These are phyloP conservation scores for Umbelopsis sp. DNA, from an alignment of 371 early-diverging fungal species.

Conservation along the genomic window DNA sequence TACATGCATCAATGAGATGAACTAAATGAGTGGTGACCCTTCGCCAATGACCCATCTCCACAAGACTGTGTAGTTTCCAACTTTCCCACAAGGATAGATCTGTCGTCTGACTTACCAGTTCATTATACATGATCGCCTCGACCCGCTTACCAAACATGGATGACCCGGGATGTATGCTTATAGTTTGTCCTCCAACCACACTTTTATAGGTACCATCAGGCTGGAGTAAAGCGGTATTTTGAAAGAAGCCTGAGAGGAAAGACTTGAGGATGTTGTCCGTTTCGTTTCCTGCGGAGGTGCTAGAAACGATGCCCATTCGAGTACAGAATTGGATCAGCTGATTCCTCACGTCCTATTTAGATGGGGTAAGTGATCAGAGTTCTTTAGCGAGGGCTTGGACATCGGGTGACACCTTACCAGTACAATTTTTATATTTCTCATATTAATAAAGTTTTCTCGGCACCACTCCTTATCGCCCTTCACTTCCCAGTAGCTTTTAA, in stretches of 20 bases:
- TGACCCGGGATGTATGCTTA: slow-evolving; percentile 89
- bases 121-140: slow-evolving; percentile 90
- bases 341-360: slow-evolving; percentile 75
- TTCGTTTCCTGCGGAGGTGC: slow-evolving; percentile 68
- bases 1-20: background rate
- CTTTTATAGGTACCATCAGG: slow-evolving; percentile 89
- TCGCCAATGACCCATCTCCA: background rate
- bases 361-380: background rate
- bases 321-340: slow-evolving; percentile 83
- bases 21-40: background rate
- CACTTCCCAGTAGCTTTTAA: slow-evolving; percentile 76
- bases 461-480: slow-evolving; percentile 88
- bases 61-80: background rate
- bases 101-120: slow-evolving; percentile 62
- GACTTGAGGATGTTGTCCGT: slow-evolving; percentile 79
- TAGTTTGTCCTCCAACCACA: slow-evolving; percentile 70
- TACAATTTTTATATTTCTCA: slow-evolving; percentile 82
- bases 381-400: background rate
- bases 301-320: slow-evolving; percentile 67
- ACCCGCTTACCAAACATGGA: slow-evolving; percentile 79
- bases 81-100: slow-evolving; percentile 1
- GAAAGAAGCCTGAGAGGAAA: slow-evolving; percentile 89
- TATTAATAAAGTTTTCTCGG: slow-evolving; percentile 86
- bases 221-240: slow-evolving; percentile 86
- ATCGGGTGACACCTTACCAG: slow-evolving; percentile 48